Conservation (phyloP, 306 rosid genomes). For the Dryas octopetala region DNA sequence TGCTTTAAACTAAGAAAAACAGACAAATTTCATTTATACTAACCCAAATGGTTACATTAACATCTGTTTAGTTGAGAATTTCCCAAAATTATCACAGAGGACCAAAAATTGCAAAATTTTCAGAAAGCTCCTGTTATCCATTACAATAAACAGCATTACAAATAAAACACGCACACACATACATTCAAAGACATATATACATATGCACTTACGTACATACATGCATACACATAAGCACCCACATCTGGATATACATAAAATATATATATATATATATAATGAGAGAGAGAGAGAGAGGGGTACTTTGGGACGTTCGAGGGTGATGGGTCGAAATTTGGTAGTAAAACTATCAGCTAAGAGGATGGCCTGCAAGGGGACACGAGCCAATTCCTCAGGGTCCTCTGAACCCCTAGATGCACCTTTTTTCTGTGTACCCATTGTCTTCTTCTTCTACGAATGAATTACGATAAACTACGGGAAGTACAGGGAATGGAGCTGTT, state of each 20-base stretch:
- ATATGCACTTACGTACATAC: background rate
- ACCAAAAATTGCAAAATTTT: background rate
- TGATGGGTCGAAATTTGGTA: conserved; percentile 92
- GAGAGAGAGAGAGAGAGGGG: background rate
- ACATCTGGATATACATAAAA: background rate
- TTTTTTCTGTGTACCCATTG: conserved; percentile 81
- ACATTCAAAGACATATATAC: background rate
- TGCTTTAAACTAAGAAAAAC: background rate
- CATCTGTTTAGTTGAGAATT: background rate
- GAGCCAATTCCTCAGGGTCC: conserved; percentile 74
- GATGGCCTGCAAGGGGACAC: conserved; percentile 80
- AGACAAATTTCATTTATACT: background rate
- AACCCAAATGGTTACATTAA: background rate
- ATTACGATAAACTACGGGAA: background rate
- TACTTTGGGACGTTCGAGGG: conserved; percentile 97
- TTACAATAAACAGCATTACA: background rate
- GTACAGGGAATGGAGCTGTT: background rate
- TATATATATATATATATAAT: background rate
- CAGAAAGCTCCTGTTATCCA: background rate
- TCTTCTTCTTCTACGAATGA: conserved; percentile 8
- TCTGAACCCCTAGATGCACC: conserved; percentile 67
- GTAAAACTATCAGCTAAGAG: conserved; percentile 90
- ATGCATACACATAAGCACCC: background rate
- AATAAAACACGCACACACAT: background rate
- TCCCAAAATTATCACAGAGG: background rate